Base-by-base conservation (phyloP, 2,329 filamentous ascomycete species). In the Acephala macrosclerotiorum region DNA sequence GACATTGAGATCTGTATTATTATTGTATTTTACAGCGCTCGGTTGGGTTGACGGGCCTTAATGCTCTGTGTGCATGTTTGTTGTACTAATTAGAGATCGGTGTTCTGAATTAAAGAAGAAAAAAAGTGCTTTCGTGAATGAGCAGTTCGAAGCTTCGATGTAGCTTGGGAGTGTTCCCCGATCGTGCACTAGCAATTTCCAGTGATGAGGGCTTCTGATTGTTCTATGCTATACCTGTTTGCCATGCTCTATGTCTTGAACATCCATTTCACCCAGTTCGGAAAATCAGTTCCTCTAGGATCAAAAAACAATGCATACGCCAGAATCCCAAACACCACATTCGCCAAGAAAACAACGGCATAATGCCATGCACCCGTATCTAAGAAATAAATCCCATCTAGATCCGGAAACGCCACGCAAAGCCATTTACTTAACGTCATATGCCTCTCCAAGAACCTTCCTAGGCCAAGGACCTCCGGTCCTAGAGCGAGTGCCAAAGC, bases 291-390 rank as follows among this genome's bases (percentile, higher is more conserved):
- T 6, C 49, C 49, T 53, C 49, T 26, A 1, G 49, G 49, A 18
- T 53, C 49, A 14, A 29, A 53, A 33, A 29, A 29, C 25, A 53
- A 5, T 33, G 49, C 49, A 53, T 53, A 53, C 49, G 49, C 49
- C 25, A 53, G 26, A 29, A 53, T 33, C 14, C 49, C 49, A 29
- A 29, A 53, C 18, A 53, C 49, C 25, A 53, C 25, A 53, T 53
- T 53, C 1, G 49, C 49, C 9, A 53, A 11, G 14, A 53, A 53
- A 14, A 53, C 14, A 14, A 53, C 49, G 2, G 49, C 49, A 53
- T 53, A 53, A 29, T 53, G 49, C 49, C 49, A 53, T 5, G 49
- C 49, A 53, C 49, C 49, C 18, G 49, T 53, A 3, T 53, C 49
- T 16, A 53, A 18, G 12, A 29, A 29, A 3, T 29, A 26, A 53